These are phyloP conservation scores for Lachancea dasiensis DNA, from an alignment of 805 yeast species.

Conservation along the genomic window DNA sequence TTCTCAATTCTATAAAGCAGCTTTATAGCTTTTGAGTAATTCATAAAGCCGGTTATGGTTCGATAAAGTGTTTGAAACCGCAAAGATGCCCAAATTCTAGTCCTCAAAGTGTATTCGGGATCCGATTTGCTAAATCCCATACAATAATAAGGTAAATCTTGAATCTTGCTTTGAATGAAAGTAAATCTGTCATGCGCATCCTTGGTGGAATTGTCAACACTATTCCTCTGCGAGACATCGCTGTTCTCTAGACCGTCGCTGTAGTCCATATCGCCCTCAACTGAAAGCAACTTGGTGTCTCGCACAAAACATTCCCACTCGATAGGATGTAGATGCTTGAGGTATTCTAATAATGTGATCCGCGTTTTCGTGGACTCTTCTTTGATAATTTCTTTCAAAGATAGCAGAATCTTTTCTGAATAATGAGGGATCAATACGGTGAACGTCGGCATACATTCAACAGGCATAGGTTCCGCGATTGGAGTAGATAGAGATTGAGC, in stretches of 20 bases:
- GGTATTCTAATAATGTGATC: conserved; percentile 72
- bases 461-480: conserved; percentile 64
- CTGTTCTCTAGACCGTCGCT: conserved; percentile 9
- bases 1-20: conserved; percentile 63
- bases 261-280: conserved; percentile 39
- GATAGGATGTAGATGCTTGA: conserved; percentile 60
- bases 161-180: conserved; percentile 38
- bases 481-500: conserved; percentile 88
- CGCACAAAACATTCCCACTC: conserved; percentile 82
- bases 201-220: conserved; percentile 2
- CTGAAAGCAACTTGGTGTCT: conserved; percentile 63
- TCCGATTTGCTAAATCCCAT: conserved; percentile 66
- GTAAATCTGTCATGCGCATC: conserved; percentile 5
- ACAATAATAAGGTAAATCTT: conserved; percentile 64
- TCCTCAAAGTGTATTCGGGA: conserved; percentile 58
- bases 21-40: conserved; percentile 68
- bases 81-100: conserved; percentile 83
- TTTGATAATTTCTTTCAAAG: conserved; percentile 71
- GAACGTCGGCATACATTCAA: conserved; percentile 70
- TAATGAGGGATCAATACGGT: conserved; percentile 85
- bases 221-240: not conserved
- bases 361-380: conserved; percentile 53
- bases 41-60: conserved; percentile 79
- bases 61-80: conserved; percentile 79
- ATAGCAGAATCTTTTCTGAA: conserved; percentile 70